Percentiles rank a stretch among this genome's conserved stretches.
phyloP scores from a whole-genome alignment of 2,329 filamentous ascomycete species.

The Helminthosporium solani region DNA sequence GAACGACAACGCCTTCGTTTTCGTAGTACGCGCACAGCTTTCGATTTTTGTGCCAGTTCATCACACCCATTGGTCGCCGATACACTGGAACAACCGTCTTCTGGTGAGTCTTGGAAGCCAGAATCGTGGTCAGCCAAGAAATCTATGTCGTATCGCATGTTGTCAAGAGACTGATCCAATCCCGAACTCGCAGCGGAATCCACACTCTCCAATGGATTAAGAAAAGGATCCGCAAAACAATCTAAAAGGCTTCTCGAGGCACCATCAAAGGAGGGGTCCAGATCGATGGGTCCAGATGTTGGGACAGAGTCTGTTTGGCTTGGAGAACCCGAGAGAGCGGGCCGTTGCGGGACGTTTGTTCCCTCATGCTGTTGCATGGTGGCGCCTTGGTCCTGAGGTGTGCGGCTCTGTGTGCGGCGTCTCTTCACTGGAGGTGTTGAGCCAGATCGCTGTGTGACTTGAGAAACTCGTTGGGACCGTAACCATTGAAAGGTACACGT shows the following conservation, averaged over 20 bases:
- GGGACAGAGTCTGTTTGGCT: conserved; percentile 6
- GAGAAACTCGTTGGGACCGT: conserved; percentile 34
- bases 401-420: conserved; percentile 28
- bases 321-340: conserved; percentile 5
- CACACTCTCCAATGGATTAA: neutral
- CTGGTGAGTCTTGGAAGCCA: neutral
- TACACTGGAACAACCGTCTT: neutral
- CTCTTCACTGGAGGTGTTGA: conserved; percentile 28
- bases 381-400: conserved; percentile 6
- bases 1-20: conserved; percentile 30
- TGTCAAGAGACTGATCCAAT: neutral
- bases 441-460: conserved; percentile 23
- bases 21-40: conserved; percentile 9
- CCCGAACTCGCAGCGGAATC: neutral
- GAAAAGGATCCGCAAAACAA: conserved; percentile 9
- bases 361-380: conserved; percentile 1
- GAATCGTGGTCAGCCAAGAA: neutral
- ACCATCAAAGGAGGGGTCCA: conserved; percentile 32
- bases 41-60: neutral
- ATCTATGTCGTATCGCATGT: neutral
- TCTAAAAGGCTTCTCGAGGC: conserved; percentile 24
- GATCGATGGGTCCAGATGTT: conserved; percentile 12
- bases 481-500: conserved; percentile 50
- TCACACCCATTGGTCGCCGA: neutral
- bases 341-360: conserved; percentile 6